Evolutionary conservation across 192 early-diverging fungal species (phyloP), one percentile per base, ranked within the genome.

Genomic region (Geosiphon pyriformis): DNA sequence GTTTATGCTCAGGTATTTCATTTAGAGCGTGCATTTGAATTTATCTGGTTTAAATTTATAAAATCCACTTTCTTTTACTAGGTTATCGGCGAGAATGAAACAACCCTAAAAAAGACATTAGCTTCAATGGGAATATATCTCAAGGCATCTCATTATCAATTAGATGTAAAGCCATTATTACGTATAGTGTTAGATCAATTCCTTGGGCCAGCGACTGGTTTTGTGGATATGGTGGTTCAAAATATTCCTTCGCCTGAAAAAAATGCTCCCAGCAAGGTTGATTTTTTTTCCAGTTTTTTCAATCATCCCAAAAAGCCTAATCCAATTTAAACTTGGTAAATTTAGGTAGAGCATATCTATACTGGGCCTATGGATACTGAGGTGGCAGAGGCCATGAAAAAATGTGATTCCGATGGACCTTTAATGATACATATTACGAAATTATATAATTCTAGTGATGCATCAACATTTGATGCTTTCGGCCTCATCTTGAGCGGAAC

Each of bases 401-500:
- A 66, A 1, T 94, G 94, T 73, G 88, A 94, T 64, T 85, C 94
- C 0, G 82, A 92, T 26, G 97, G 95, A 6, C 95, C 94, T 15
- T 79, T 99, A 67, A 91, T 97, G 81, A 85, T 99, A 22, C 84
- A 96, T 37, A 82, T 96, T 33, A 90, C 87, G 42, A 99, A 99
- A 76, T 76, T 94, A 32, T 94, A 94, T 75, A 93, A 94, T 66
- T 84, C 87, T 37, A 85, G 87, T 0, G 91, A 96, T 50, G 92
- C 88, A n/a, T 82, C 85, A 29, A 78, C 80, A 55, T 97, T 98
- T 66, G 88, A 91, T 59, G 91, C 89, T 8, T 90, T 99, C 64
- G 97, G 95, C 30, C 90, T 95, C 47, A 86, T 99, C n/a, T 80
- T 97, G 78, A 92, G 91, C 70, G 97, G 97, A 30, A 91, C 90